phyloP scores from a whole-genome alignment of 192 early-diverging fungal genomes.

The Linnemannia zychae region DNA sequence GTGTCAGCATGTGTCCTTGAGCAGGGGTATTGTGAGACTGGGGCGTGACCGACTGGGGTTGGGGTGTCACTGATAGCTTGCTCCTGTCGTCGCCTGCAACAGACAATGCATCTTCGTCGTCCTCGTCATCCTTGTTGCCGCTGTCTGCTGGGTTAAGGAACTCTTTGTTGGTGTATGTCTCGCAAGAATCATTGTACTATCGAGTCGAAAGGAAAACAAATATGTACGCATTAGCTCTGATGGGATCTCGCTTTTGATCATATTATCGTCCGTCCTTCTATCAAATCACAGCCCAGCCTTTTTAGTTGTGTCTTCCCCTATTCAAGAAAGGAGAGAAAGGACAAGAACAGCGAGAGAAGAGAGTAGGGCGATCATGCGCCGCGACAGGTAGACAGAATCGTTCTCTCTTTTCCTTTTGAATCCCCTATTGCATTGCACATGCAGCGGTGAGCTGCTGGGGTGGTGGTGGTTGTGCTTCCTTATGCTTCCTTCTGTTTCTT shows the following conservation, averaged over 20 bases:
- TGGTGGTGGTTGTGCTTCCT: neutral
- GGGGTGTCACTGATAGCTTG: conserved; percentile 51
- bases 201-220: neutral
- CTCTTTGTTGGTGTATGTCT: conserved; percentile 56
- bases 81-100: conserved; percentile 49
- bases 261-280: neutral
- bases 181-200: conserved; percentile 53
- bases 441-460: neutral
- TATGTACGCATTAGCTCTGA: neutral
- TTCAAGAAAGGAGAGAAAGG: neutral
- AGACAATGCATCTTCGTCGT: conserved; percentile 48
- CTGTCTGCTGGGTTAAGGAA: conserved; percentile 38
- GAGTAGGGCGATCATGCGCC: neutral
- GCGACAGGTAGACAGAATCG: neutral
- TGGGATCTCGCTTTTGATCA: neutral
- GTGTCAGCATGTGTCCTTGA: conserved; percentile 41
- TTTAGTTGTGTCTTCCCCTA: neutral
- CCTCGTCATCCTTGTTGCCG: conserved; percentile 49
- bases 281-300: neutral
- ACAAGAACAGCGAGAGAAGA: neutral
- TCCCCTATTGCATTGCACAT: neutral
- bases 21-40: conserved; percentile 40
- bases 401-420: neutral
- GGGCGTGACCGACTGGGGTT: conserved; percentile 37
- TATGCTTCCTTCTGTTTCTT: neutral